Evolutionary conservation across 1,139 yeast genomes (phyloP), one percentile per base, ranked within the genome.

Genomic region (Saccharomycopsis hybrid): DNA sequence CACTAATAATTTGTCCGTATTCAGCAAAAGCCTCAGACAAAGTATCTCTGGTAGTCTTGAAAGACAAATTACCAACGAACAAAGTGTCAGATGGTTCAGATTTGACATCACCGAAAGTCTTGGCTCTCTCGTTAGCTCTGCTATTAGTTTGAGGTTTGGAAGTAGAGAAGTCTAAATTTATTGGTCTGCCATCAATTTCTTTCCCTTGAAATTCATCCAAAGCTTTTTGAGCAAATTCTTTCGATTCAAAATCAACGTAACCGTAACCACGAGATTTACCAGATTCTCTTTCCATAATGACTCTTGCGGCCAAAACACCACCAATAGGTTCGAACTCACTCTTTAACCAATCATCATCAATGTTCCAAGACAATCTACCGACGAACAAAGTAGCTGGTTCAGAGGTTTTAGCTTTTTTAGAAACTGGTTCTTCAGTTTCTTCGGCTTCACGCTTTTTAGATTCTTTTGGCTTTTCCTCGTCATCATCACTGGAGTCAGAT

Each of bases 201-300:
- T 76, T 80, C 64, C 96, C 97, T 73, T 89, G 95, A 79, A 76
- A 78, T 67, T 83, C 87, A 56, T 73, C 74, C 57, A 90, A 72
- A n/a, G 98, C 97, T 70, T 82, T 82, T 68, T 87, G 90, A 58
- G 97, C 98, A 55, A 73, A 75, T 42, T 78, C 77, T 62, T 79
- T 80, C 62, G 76, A 70, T 61, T 81, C 88, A 65, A 92, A 92
- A 68, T 92, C 98, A 69, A 92, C 96, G 72, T 92, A 92, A 63
- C 98, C 98, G 76, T 85, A 92, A 67, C 98, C 98, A 77, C 94
- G 84, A 51, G 96, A 87, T 72, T 87, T 86, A 61, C 96, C 96
- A 53, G 94, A 76, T 58, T 82, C 85, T 73, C 94, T 84, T 71
- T 92, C 97, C 72, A 83, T 81, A 65, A 92, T 86, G 60, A 92